Conservation (phyloP, 139 green algal genomes). For the Chlamydomonas incerta region DNA sequence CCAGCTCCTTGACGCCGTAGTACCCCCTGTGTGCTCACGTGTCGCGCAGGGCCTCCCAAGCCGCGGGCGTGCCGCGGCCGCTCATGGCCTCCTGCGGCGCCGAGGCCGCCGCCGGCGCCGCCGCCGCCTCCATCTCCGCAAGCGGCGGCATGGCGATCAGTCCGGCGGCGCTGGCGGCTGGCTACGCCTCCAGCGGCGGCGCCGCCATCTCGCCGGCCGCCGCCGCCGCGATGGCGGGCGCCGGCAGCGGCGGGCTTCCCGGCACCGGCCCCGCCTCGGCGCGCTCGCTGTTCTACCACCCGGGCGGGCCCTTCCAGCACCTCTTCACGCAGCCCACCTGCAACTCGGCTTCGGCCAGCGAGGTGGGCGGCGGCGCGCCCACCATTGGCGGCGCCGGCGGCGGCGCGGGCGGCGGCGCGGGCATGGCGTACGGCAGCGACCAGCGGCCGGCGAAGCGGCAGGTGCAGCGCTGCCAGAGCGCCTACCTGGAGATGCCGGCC, state of each 20-base stretch:
- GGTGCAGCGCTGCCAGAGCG: constrained; percentile 35
- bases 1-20: too few species aligned
- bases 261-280: neutral
- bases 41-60: neutral
- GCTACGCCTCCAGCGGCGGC: too few species aligned
- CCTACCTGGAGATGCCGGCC: neutral
- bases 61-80: neutral
- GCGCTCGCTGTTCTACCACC: constrained; percentile 8
- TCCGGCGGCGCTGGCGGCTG: too few species aligned
- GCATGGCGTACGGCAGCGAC: constrained; percentile 23
- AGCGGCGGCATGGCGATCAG: too few species aligned
- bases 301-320: neutral
- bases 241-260: neutral
- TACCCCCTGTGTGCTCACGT: too few species aligned
- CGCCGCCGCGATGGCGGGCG: too few species aligned
- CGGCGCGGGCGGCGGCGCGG: too few species aligned
- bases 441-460: constrained; percentile 34
- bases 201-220: neutral
- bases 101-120: neutral
- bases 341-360: constrained; percentile 21
- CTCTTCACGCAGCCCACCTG: neutral
- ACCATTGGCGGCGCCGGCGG: too few species aligned
- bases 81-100: neutral
- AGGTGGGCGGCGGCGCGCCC: neutral
- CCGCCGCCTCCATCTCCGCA: neutral